These are phyloP conservation scores for Meripilus lineatus DNA, from an alignment of 1,284 basidiomycete genomes.

Conservation along the genomic window DNA sequence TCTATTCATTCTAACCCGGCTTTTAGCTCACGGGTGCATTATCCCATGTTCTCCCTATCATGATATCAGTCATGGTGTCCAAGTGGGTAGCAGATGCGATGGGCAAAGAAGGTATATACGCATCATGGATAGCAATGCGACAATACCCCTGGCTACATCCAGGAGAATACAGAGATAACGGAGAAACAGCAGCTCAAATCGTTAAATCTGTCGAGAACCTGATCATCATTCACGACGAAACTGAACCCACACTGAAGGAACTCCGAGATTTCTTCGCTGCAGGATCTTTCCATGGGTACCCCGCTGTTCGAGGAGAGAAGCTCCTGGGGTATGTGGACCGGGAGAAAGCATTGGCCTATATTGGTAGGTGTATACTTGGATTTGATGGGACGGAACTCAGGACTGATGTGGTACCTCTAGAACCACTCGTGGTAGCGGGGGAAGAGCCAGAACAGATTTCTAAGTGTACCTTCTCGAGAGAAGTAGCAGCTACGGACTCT, in stretches of 20 bases:
- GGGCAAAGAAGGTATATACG: constrained; percentile 69
- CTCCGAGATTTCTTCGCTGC: constrained; percentile 43
- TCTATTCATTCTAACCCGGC: not conserved
- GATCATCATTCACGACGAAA: constrained; percentile 47
- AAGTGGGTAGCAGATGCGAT: constrained; percentile 75
- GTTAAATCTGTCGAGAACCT: constrained; percentile 54
- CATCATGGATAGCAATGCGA: constrained; percentile 68
- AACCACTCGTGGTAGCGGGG: constrained; percentile 28
- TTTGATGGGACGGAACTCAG: constrained; percentile 3
- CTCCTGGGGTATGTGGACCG: constrained; percentile 59
- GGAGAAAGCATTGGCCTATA: constrained; percentile 43
- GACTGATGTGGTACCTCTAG: constrained; percentile 14
- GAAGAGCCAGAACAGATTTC: constrained; percentile 22
- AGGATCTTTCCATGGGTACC: constrained; percentile 55
- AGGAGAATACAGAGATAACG: constrained; percentile 60
- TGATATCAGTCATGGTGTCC: constrained; percentile 71
- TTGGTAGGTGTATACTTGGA: constrained; percentile 37
- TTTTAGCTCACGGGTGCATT: constrained; percentile 62
- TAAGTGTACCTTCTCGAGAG: constrained; percentile 37
- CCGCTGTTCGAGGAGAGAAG: constrained; percentile 46
- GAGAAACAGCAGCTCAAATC: constrained; percentile 55
- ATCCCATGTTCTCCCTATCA: constrained; percentile 74
- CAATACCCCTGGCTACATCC: constrained; percentile 74
- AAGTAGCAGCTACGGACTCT: constrained; percentile 10
- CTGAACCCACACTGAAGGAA: constrained; percentile 39